A percentile compares a stretch with the other conserved stretches of the same genome.
Conservation (phyloP, 331 rosid genomes). For the Malus hybrid region DNA sequence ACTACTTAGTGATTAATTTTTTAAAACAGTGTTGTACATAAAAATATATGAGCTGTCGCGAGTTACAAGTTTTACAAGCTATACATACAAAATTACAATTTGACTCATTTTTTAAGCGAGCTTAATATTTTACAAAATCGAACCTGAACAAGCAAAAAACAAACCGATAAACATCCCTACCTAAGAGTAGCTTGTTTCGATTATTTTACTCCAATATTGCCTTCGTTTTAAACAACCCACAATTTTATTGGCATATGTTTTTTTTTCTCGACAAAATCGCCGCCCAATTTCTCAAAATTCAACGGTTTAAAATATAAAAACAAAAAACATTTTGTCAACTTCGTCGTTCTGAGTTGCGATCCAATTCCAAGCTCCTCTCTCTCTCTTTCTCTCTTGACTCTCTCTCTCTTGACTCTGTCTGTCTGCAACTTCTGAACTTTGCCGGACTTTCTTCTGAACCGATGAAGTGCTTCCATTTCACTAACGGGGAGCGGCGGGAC, state of each 20-base stretch:
- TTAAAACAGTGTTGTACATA: no score
- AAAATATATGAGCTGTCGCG: no score
- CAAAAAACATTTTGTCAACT: neutral
- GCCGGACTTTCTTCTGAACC: neutral
- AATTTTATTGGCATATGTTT: no score
- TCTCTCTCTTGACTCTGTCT: conserved; percentile 7
- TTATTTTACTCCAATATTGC: neutral
- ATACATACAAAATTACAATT: no score
- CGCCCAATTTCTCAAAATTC: conserved; percentile 6
- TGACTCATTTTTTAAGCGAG: no score
- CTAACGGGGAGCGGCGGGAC: conserved; percentile 39
- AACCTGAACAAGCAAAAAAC: no score
- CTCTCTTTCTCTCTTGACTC: no score
- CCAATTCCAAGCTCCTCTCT: neutral
- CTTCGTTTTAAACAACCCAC: neutral
- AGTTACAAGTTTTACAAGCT: no score
- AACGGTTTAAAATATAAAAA: neutral
- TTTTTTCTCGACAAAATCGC: neutral
- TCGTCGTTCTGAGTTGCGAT: neutral
- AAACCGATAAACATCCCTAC: neutral
- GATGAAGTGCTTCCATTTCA: conserved; percentile 94
- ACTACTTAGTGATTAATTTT: no score
- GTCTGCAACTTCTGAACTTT: neutral
- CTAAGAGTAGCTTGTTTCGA: neutral
- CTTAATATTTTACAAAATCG: no score